Evolutionary conservation across 495 filamentous ascomycete species (phyloP), one percentile per base, ranked within the genome.

Genomic region (Penicillium dipodomyicola): DNA sequence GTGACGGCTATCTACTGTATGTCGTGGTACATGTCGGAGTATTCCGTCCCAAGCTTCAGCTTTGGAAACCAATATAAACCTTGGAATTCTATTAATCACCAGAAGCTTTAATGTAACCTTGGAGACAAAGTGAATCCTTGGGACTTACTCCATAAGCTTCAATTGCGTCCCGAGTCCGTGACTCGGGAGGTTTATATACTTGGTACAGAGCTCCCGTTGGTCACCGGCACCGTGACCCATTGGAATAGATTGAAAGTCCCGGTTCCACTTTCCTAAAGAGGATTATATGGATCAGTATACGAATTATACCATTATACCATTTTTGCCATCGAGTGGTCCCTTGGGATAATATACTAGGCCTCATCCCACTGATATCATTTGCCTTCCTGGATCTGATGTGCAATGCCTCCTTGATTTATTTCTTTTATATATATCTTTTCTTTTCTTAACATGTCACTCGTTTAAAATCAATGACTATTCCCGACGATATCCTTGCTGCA

Each of bases 401-500:
- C 14, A 53, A 57, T 54, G 53, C 15, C 30, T 48, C n/a, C 17
- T 30, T 56, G n/a, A 54, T 19, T 3, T 12, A 20, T 33, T 15
- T 14, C 4, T 14, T 14, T 14, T 3, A 11, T 14, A 35, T 14
- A 35, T 5, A 15, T 37, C 14, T n/a, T 15, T 22, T 40, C 12
- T 1, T 8, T 19, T 37, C 19, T 29, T 15, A 37, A 20, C 41
- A 59, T 56, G 51, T 39, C 57, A 52, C 60, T 58, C 41, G 12
- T 12, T 60, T 57, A 37, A 67, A 46, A 33, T 43, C 9, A 14
- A 71, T 71, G 67, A 57, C 63, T n/a, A 60, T 67, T n/a, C 67
- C 69, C 5, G 48, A 58, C 41, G 65, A 72, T 44, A 72, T 72
- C 10, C 65, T 61, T 25, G 61, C 61, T 54, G 70, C 70, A 9